Evolutionary conservation across 352 stramenopile species (phyloP), one percentile per base, ranked within the genome.

Genomic region (Globisporangium barbulae): DNA sequence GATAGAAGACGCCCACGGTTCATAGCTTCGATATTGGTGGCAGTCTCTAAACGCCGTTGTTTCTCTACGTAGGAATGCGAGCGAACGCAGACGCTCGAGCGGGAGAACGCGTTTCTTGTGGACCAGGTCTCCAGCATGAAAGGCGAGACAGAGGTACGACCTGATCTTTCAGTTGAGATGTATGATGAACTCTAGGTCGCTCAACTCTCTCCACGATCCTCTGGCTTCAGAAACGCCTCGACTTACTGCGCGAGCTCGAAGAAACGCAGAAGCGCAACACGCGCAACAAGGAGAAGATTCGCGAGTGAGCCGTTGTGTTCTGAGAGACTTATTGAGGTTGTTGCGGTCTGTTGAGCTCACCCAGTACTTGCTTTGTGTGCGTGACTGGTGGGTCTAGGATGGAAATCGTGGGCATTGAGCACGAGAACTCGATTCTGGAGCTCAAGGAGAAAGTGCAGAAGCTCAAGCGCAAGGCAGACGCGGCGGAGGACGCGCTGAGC

Each of bases 371-470:
- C 6, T 30, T 22, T 19, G 1, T 10, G 2, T 44, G 19, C 28
- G n/a, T 71, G 21, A 44, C 45, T 53, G 15, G 41, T 31, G 8
- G 39, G 15, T 25, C 1, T 52, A 88, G 79, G 45, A 80, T 89
- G 74, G 81, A 91, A 55, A 81, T 91, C 50, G 74, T 85, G 4
- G 72, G 69, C 8, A 89, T 91, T 33, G 81, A 91, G 62, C 76
- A 88, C 59, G 81, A 91, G 67, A 91, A 89, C 59, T 72, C 72
- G 28, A 88, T 91, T 48, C 53, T 89, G 9, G 83, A 91, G 53
- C 73, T 93, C 21, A 88, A 87, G 61, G 84, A 91, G 53, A 89
- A 91, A 60, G 72, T 81, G 1, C 80, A 90, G 52, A 87, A 89
- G 60, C 79, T 93, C 48, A 91, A 89, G 63, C 75, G 80, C 30